These are phyloP conservation scores for Suillus subluteus DNA, from an alignment of 768 basidiomycete genomes.

Conservation along the genomic window DNA sequence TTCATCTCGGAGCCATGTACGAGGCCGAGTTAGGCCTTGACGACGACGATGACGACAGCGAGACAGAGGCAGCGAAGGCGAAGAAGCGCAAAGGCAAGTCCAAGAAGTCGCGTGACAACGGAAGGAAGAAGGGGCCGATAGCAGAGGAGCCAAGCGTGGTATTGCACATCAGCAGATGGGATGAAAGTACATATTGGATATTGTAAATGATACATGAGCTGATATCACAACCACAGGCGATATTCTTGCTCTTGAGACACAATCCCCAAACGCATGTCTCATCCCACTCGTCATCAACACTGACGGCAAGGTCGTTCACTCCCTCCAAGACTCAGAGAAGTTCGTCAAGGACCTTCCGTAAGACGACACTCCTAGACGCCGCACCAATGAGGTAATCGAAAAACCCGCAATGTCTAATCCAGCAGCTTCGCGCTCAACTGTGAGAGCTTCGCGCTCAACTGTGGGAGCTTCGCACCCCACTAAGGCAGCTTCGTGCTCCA, in stretches of 20 bases:
- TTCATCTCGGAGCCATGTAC: not conserved
- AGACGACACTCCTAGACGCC: too few species aligned
- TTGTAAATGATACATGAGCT: not conserved
- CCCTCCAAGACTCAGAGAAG: too few species aligned
- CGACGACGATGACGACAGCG: not conserved
- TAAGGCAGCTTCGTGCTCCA: too few species aligned
- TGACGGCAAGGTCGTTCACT: too few species aligned
- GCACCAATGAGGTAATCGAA: too few species aligned
- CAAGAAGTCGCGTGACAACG: not conserved
- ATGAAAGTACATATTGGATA: not conserved
- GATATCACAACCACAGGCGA: not conserved
- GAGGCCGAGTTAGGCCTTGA: not conserved
- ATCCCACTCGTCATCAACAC: too few species aligned
- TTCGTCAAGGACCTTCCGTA: too few species aligned
- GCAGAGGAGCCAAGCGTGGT: not conserved
- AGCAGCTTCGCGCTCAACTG: too few species aligned
- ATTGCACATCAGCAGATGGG: not conserved
- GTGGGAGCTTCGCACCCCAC: too few species aligned
- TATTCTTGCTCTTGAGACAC: constrained; percentile 1
- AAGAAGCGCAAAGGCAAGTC: constrained; percentile 5
- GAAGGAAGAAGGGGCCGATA: not conserved
- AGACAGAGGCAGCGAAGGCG: not conserved
- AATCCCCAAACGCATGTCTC: not conserved
- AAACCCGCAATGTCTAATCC: too few species aligned
- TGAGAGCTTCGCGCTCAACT: too few species aligned